Conservation (phyloP, 2,329 filamentous ascomycete genomes). For the Cryphonectria radicalis region DNA sequence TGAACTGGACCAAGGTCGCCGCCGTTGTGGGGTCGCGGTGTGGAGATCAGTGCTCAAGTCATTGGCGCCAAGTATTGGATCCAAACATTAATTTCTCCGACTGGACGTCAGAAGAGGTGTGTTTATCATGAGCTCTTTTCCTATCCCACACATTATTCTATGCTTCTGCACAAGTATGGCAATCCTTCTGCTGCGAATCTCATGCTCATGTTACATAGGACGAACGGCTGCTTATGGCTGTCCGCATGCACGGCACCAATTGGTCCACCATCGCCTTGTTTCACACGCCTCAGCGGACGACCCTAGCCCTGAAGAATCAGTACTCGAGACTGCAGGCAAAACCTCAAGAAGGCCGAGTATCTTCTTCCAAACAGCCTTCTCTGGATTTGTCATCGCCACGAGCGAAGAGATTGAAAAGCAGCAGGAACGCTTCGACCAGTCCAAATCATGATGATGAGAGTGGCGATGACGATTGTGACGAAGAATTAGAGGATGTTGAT, state of each 20-base stretch:
- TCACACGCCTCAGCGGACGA: background rate
- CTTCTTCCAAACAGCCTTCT: background rate
- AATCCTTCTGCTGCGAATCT: background rate
- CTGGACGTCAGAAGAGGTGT: conserved; percentile 6
- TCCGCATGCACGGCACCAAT: background rate
- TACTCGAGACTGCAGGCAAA: background rate
- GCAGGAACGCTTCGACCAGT: too few species aligned
- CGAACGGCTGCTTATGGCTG: background rate
- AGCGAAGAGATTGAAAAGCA: too few species aligned
- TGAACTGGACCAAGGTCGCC: conserved; percentile 29
- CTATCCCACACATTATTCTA: background rate
- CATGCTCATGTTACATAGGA: background rate
- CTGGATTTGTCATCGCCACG: too few species aligned
- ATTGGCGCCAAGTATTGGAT: conserved; percentile 13
- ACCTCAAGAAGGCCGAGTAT: background rate
- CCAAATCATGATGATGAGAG: too few species aligned
- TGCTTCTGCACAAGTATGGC: background rate
- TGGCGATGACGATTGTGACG: background rate
- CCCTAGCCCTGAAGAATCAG: conserved; percentile 8
- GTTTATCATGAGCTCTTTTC: background rate
- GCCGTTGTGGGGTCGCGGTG: background rate
- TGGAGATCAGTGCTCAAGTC: conserved; percentile 12
- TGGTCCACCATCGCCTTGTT: background rate
- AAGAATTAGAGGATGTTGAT: background rate
- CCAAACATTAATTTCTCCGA: conserved; percentile 11